Percentiles rank a stretch among this genome's conserved stretches.
Evolutionary conservation across 805 yeast species (phyloP).

Genomic region (Metschnikowia baotianmanensis): DNA sequence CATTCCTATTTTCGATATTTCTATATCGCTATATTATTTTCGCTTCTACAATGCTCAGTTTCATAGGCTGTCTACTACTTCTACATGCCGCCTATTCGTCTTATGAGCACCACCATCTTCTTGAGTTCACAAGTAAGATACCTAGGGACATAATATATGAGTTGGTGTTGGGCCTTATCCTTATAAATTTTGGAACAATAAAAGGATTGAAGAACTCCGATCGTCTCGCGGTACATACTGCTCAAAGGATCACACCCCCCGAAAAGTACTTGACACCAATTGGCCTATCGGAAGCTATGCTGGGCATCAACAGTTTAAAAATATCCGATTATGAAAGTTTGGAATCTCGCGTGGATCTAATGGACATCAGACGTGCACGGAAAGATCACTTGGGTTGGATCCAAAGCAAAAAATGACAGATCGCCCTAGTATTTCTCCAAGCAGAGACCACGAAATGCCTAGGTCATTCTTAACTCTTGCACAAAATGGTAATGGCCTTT

Average conservation of each 20-base stretch:
- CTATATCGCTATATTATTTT: too few relatives aligned
- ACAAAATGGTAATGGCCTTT: too few relatives aligned
- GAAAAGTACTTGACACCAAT: slow-evolving; percentile 45
- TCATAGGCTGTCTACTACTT: slow-evolving; percentile 20
- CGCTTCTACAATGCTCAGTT: slow-evolving; percentile 4
- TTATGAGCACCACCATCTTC: slow-evolving; percentile 46
- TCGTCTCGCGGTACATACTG: slow-evolving; percentile 17
- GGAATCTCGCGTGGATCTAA: slow-evolving; percentile 50
- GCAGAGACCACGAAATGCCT: too few relatives aligned
- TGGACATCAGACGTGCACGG: slow-evolving; percentile 48
- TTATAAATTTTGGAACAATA: slow-evolving; percentile 42
- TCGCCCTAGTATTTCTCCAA: too few relatives aligned
- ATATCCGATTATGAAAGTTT: slow-evolving; percentile 44
- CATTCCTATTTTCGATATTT: too few relatives aligned
- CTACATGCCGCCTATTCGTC: slow-evolving; percentile 55
- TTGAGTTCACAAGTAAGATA: slow-evolving; percentile 25
- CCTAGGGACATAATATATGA: slow-evolving; percentile 54
- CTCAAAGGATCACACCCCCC: slow-evolving; percentile 28
- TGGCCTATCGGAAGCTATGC: slow-evolving; percentile 44
- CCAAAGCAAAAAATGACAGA: not conserved
- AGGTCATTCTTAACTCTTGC: too few relatives aligned
- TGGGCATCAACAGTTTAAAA: slow-evolving; percentile 47
- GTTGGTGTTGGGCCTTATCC: slow-evolving; percentile 44
- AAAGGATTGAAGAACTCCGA: slow-evolving; percentile 25
- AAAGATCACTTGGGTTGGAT: slow-evolving; percentile 40